Conservation (phyloP, 129 eudicot species). For the Arctium lappa region DNA sequence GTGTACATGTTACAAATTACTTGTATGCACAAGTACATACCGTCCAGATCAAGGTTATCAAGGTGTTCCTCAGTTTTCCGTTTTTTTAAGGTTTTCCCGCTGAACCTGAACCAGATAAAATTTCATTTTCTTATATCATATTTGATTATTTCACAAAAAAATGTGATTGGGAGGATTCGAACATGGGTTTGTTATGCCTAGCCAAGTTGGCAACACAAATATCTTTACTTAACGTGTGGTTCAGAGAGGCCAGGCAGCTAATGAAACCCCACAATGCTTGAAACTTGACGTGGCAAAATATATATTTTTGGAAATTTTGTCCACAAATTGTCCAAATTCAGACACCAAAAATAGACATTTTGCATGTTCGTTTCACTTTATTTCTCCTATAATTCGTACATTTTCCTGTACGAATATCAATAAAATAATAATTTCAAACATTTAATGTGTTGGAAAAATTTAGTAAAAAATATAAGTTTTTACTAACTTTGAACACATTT, state of each 20-base stretch:
- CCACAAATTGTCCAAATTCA: slow-evolving; percentile 25
- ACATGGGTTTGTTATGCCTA: not conserved
- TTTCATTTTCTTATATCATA: too few species aligned
- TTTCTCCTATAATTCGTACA: slow-evolving; percentile 22
- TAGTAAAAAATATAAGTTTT: too few species aligned
- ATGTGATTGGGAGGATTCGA: not conserved
- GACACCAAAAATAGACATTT: slow-evolving; percentile 29
- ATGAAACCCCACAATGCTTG: slow-evolving; percentile 26
- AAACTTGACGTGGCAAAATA: slow-evolving; percentile 19
- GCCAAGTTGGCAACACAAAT: not conserved
- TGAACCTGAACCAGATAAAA: too few species aligned
- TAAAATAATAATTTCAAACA: not conserved
- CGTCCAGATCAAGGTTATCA: too few species aligned
- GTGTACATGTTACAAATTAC: too few species aligned
- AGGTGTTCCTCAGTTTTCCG: too few species aligned
- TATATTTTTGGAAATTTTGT: slow-evolving; percentile 17
- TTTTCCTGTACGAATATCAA: slow-evolving; percentile 23
- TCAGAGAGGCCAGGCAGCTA: slow-evolving; percentile 24
- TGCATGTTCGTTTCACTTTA: slow-evolving; percentile 30
- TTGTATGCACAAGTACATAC: too few species aligned
- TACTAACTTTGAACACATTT: too few species aligned
- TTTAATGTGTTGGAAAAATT: not conserved
- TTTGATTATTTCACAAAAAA: not conserved
- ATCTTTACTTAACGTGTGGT: slow-evolving; percentile 1
- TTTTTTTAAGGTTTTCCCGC: too few species aligned